These are phyloP conservation scores for Penicillium glabrum DNA, from an alignment of 2,329 filamentous ascomycete genomes.

Conservation along the genomic window DNA sequence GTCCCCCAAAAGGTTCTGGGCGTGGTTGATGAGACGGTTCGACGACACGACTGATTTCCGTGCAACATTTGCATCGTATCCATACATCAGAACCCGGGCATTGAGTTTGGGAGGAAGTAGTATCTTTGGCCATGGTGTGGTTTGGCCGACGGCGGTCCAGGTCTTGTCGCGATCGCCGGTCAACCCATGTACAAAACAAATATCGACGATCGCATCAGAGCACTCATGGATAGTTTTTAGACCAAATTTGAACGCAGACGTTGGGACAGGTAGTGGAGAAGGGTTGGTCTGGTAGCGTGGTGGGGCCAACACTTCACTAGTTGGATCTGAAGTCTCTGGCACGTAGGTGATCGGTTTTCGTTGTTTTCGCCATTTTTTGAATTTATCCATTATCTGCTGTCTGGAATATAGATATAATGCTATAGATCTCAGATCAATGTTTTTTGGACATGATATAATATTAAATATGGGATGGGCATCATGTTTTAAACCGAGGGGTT, in stretches of 20 bases:
- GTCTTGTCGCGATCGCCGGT: slow-evolving; percentile 1
- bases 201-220: background rate
- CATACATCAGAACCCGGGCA: background rate
- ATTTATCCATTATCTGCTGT: background rate
- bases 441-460: background rate
- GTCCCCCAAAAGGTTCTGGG: background rate
- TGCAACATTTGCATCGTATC: slow-evolving; percentile 1
- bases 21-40: background rate
- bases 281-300: background rate
- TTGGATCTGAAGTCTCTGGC: background rate
- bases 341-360: background rate
- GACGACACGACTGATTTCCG: background rate
- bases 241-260: background rate
- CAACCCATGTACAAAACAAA: slow-evolving; percentile 3
- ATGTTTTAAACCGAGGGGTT: background rate
- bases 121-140: slow-evolving; percentile 1
- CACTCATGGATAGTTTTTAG: background rate
- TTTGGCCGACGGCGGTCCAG: background rate
- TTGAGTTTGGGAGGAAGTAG: background rate
- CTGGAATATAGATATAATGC: background rate
- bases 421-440: too few relatives aligned
- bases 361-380: background rate
- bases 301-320: background rate
- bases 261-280: background rate
- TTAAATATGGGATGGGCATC: too few relatives aligned